Conservation (phyloP, 176 grass and related monocot genomes). For the Triticum turgidum region DNA sequence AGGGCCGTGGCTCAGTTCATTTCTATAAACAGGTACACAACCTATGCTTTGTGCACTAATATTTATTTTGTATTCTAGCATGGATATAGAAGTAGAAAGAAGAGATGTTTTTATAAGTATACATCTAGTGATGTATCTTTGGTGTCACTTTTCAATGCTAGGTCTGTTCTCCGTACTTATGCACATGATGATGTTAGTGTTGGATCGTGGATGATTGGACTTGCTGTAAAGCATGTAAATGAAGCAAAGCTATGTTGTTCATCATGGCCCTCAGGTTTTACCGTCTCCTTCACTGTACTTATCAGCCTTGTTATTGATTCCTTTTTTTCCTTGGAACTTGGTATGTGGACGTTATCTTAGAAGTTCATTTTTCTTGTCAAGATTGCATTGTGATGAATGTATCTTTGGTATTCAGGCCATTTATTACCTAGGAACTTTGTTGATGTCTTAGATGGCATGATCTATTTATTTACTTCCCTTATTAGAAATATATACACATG, state of each 20-base stretch:
- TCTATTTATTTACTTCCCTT: constrained; percentile 13
- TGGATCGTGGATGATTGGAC: constrained; percentile 95
- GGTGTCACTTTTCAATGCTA: constrained; percentile 26
- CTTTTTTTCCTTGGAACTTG: background rate
- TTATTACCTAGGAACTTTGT: background rate
- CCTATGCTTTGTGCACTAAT: background rate
- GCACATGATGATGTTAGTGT: constrained; percentile 99
- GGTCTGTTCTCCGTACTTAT: constrained; percentile 79
- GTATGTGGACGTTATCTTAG: background rate
- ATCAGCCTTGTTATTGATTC: constrained; percentile 12
- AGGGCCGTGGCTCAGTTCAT: constrained; percentile 96
- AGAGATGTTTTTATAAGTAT: constrained; percentile 8
- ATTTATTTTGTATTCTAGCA: constrained; percentile 20
- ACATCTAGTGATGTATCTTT: constrained; percentile 23
- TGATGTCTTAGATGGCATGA: background rate
- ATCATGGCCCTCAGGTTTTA: constrained; percentile 86
- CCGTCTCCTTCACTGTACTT: constrained; percentile 10
- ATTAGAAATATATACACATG: background rate
- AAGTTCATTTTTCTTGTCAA: constrained; percentile 18
- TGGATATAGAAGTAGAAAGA: background rate
- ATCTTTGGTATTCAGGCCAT: background rate
- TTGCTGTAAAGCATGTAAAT: constrained; percentile 92
- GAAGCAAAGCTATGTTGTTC: constrained; percentile 96
- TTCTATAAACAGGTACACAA: constrained; percentile 88
- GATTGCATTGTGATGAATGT: background rate